phyloP scores from a whole-genome alignment of 176 grass and related monocot genomes.

The Stipa capillata region DNA sequence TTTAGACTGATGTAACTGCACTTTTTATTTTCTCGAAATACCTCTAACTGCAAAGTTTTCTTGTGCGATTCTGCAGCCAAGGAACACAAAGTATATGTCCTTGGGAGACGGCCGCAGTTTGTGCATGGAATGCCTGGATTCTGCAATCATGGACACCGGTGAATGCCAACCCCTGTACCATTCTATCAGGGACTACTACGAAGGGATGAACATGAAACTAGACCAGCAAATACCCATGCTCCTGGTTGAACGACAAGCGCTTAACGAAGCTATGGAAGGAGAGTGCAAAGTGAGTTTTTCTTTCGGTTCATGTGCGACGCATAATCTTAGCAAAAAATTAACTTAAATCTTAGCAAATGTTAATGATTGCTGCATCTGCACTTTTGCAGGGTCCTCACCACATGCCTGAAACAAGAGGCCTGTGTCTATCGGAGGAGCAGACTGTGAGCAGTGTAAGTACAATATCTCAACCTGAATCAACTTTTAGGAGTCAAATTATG shows the following conservation, averaged over 20 bases:
- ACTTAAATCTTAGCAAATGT: not conserved
- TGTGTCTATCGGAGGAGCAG: slow-evolving; percentile 92
- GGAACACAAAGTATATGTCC: slow-evolving; percentile 64
- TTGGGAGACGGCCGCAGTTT: slow-evolving; percentile 75
- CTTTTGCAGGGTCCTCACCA: slow-evolving; percentile 69
- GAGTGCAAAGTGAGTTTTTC: slow-evolving; percentile 60
- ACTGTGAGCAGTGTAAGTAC: slow-evolving; percentile 80
- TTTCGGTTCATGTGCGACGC: not conserved
- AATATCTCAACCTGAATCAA: not conserved
- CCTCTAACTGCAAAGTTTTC: not conserved
- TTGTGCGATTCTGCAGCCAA: slow-evolving; percentile 44
- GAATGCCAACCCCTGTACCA: slow-evolving; percentile 88
- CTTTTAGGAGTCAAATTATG: not conserved
- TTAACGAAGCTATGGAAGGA: slow-evolving; percentile 98
- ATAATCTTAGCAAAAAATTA: too few species aligned
- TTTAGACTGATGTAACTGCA: not conserved
- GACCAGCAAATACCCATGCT: slow-evolving; percentile 98
- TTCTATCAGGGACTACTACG: slow-evolving; percentile 92
- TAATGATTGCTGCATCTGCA: not conserved
- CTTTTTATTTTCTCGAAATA: not conserved
- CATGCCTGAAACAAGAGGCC: slow-evolving; percentile 90
- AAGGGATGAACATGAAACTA: slow-evolving; percentile 97
- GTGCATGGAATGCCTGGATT: slow-evolving; percentile 86
- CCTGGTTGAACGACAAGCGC: slow-evolving; percentile 92
- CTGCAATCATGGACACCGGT: slow-evolving; percentile 82